Evolutionary conservation across 176 grass and related monocot species (phyloP).

Genomic region (Bolboschoenus planiculmis): DNA sequence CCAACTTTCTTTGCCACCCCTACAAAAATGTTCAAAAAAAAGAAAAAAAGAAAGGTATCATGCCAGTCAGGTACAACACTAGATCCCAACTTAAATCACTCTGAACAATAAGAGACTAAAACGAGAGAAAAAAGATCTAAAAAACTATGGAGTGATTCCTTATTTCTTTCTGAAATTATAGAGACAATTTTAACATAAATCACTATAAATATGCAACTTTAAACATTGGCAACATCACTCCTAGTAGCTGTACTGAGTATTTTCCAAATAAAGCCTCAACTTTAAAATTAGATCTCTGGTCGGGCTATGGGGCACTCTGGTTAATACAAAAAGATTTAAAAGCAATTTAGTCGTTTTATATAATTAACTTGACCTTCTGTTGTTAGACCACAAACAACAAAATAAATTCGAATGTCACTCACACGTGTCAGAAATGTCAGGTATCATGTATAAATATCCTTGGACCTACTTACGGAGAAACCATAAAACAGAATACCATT

Average conservation of each 20-base stretch:
- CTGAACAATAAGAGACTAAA: neutral
- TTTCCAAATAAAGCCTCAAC: neutral
- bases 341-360: neutral
- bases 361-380: neutral
- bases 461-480: neutral
- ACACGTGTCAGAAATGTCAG: neutral
- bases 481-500: neutral
- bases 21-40: slow-evolving; percentile 24
- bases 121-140: neutral
- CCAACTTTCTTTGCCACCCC: slow-evolving; percentile 98
- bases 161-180: neutral
- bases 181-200: neutral
- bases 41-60: no score
- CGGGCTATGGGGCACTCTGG: neutral
- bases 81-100: neutral
- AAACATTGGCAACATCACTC: neutral
- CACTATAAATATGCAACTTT: neutral
- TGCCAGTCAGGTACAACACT: neutral
- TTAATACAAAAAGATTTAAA: neutral
- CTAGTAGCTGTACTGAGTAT: neutral
- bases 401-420: neutral
- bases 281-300: neutral
- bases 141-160: neutral
- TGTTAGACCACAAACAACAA: neutral
- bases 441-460: neutral